Evolutionary conservation across 345 rosid genomes (phyloP).

Genomic region (Eucalyptus regnans): DNA sequence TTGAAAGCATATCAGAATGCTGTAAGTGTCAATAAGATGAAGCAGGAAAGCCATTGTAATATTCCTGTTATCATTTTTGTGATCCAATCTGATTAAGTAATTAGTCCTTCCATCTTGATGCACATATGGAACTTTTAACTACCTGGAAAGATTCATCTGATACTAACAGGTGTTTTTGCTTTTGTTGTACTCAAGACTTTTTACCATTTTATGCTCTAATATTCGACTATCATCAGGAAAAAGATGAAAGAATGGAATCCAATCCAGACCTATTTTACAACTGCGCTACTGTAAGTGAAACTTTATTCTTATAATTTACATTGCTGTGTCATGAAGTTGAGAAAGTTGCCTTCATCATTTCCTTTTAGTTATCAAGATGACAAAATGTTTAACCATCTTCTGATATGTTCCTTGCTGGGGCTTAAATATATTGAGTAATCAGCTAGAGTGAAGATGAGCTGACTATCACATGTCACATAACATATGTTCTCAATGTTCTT

Average conservation of each 20-base stretch:
- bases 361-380: neutral
- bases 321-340: neutral
- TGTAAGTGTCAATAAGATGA: constrained; percentile 22
- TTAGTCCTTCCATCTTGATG: neutral
- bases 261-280: constrained; percentile 68
- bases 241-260: constrained; percentile 47
- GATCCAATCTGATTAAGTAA: neutral
- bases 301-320: neutral
- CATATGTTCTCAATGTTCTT: neutral
- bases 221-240: constrained; percentile 34
- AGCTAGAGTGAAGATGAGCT: neutral
- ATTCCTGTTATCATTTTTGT: neutral
- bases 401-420: neutral
- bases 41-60: neutral
- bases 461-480: neutral
- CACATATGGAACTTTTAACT: neutral
- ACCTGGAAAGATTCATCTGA: neutral
- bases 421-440: neutral
- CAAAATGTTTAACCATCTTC: neutral
- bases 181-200: neutral
- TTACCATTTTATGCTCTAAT: neutral
- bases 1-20: constrained; percentile 74
- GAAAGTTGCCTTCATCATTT: neutral
- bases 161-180: neutral
- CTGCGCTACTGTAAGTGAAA: constrained; percentile 55